Percentiles rank a stretch among this genome's conserved stretches.
phyloP scores from a whole-genome alignment of 2,329 filamentous ascomycete genomes.

The Cordyceps militaris region DNA sequence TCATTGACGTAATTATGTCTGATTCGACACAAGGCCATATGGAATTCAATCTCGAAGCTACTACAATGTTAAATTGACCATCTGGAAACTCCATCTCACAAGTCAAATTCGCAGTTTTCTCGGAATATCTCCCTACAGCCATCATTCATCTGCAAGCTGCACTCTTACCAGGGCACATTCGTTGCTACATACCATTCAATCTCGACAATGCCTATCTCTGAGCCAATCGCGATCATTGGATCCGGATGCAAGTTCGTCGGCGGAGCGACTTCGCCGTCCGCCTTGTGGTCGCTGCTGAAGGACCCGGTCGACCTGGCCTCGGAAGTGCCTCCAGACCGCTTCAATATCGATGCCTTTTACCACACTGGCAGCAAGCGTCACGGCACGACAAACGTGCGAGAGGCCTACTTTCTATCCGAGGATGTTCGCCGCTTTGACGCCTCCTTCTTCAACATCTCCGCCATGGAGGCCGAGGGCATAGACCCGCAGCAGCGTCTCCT shows the following conservation, averaged over 20 bases:
- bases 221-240: background rate
- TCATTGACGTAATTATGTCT: too few relatives aligned
- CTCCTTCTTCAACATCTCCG: slow-evolving; percentile 38
- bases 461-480: slow-evolving; percentile 34
- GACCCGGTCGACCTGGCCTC: background rate
- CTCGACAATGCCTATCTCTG: too few relatives aligned
- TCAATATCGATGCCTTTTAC: background rate
- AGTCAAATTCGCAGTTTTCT: too few relatives aligned
- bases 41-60: too few relatives aligned
- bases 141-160: too few relatives aligned
- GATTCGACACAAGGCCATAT: too few relatives aligned
- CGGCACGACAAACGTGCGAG: background rate
- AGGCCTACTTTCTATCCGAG: background rate
- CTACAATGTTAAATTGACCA: too few relatives aligned
- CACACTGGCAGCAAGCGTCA: background rate
- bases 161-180: too few relatives aligned
- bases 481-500: slow-evolving; percentile 25
- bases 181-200: too few relatives aligned
- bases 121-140: too few relatives aligned
- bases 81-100: too few relatives aligned
- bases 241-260: background rate
- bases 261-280: background rate
- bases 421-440: slow-evolving; percentile 30
- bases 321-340: background rate
- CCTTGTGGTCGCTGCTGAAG: background rate